Conservation (phyloP, 352 stramenopile genomes). For the Globisporangium recalcitrans region DNA sequence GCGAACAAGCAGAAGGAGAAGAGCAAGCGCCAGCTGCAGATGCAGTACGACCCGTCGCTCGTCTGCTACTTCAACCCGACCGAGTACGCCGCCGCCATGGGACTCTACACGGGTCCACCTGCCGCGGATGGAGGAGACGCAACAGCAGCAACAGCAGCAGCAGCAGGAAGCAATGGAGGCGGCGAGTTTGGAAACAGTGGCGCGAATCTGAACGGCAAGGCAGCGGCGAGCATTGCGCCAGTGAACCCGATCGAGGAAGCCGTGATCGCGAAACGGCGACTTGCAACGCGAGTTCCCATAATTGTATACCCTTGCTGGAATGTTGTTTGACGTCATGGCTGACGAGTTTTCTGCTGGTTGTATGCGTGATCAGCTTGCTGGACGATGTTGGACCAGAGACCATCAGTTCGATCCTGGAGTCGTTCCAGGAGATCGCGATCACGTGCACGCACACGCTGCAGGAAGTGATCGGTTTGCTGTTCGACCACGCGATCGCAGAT, state of each 20-base stretch:
- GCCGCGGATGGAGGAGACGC: background rate
- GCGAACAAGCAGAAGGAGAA: constrained; percentile 51
- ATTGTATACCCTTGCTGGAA: too few relatives aligned
- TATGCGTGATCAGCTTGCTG: constrained; percentile 33
- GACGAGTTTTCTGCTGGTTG: background rate
- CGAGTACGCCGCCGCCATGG: constrained; percentile 64
- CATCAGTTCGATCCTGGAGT: constrained; percentile 36
- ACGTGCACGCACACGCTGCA: constrained; percentile 68
- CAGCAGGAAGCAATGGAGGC: background rate
- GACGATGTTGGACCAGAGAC: constrained; percentile 44
- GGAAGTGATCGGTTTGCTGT: constrained; percentile 59
- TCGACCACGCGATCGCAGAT: constrained; percentile 68
- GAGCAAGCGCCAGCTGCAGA: constrained; percentile 24
- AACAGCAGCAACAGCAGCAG: background rate
- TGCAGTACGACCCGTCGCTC: constrained; percentile 70
- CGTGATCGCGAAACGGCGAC: constrained; percentile 41
- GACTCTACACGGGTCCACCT: constrained; percentile 44
- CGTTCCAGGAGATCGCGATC: constrained; percentile 58
- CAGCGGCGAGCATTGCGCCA: constrained; percentile 9
- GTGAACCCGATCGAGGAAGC: constrained; percentile 67
- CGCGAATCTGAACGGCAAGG: background rate
- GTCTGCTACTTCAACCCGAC: constrained; percentile 77
- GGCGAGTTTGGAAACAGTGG: background rate
- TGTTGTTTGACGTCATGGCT: background rate
- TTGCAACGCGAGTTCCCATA: constrained; percentile 38